Evolutionary conservation across 371 early-diverging fungal genomes (phyloP).

Genomic region (Mucor sp.): DNA sequence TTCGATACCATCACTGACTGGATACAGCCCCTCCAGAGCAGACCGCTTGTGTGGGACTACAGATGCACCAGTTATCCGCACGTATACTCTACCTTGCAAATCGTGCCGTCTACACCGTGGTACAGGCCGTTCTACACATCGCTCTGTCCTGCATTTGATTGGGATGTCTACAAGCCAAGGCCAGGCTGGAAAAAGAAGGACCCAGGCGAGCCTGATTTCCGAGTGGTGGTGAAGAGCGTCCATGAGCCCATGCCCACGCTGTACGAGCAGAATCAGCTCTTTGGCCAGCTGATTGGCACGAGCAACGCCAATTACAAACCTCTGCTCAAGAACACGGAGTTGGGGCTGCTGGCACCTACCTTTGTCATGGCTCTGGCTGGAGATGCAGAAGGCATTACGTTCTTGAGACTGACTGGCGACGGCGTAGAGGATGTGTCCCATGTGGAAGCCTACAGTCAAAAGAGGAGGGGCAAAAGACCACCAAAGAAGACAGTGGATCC

Average conservation of each 20-base stretch:
- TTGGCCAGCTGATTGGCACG: not conserved
- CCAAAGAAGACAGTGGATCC: not conserved
- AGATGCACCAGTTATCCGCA: not conserved
- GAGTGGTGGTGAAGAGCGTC: conserved; percentile 31
- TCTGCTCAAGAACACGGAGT: conserved; percentile 6
- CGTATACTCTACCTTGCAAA: conserved; percentile 28
- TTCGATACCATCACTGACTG: not conserved
- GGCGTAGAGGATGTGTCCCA: conserved; percentile 24
- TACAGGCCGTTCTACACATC: conserved; percentile 19
- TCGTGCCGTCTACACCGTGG: conserved; percentile 29
- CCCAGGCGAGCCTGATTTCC: conserved; percentile 54
- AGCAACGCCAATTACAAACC: conserved; percentile 1
- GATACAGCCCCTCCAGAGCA: not conserved
- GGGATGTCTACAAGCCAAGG: conserved; percentile 57
- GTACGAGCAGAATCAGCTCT: conserved; percentile 12
- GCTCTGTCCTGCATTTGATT: conserved; percentile 27
- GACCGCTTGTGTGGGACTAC: not conserved
- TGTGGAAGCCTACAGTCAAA: not conserved
- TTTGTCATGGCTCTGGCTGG: conserved; percentile 39
- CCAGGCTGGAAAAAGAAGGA: conserved; percentile 55
- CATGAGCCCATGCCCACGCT: conserved; percentile 15
- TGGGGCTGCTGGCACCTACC: conserved; percentile 1
- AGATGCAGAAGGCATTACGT: conserved; percentile 35
- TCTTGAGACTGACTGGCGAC: conserved; percentile 24
- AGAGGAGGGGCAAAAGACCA: not conserved